These are phyloP conservation scores for Akanthomyces dipterigenus DNA, from an alignment of 2,329 filamentous ascomycete species.

Conservation along the genomic window DNA sequence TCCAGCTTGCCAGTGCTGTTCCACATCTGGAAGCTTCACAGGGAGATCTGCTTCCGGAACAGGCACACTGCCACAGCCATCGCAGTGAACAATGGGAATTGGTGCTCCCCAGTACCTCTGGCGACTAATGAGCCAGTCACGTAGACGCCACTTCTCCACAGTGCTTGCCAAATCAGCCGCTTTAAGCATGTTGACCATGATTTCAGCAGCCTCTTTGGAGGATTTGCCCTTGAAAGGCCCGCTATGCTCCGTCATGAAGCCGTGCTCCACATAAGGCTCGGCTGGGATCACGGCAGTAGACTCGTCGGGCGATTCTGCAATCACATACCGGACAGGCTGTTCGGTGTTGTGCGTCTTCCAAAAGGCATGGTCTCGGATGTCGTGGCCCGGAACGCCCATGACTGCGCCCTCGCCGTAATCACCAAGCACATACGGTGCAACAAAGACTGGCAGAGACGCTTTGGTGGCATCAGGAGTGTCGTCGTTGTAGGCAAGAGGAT, in stretches of 20 bases:
- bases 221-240: constrained; percentile 57
- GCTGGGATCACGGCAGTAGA: constrained; percentile 35
- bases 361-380: constrained; percentile 70
- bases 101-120: constrained; percentile 89
- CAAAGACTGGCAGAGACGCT: constrained; percentile 64
- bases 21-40: constrained; percentile 64
- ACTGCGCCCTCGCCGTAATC: constrained; percentile 84
- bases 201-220: constrained; percentile 55
- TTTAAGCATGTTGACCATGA: constrained; percentile 52
- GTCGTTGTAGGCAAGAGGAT: constrained; percentile 56
- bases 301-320: constrained; percentile 46
- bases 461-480: constrained; percentile 43
- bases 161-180: constrained; percentile 50
- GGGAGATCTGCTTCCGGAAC: constrained; percentile 73
- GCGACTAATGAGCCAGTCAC: constrained; percentile 88
- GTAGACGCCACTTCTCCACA: constrained; percentile 70
- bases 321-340: constrained; percentile 56
- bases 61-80: constrained; percentile 67
- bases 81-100: constrained; percentile 82
- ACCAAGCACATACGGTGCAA: constrained; percentile 77
- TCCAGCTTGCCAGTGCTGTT: constrained; percentile 60
- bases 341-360: constrained; percentile 64
- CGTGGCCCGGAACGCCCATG: constrained; percentile 88
- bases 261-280: constrained; percentile 57
- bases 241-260: constrained; percentile 60